Percentiles rank a stretch among this genome's conserved stretches.
Evolutionary conservation across 371 early-diverging fungal genomes (phyloP).

Genomic region (Mortierella sp.): DNA sequence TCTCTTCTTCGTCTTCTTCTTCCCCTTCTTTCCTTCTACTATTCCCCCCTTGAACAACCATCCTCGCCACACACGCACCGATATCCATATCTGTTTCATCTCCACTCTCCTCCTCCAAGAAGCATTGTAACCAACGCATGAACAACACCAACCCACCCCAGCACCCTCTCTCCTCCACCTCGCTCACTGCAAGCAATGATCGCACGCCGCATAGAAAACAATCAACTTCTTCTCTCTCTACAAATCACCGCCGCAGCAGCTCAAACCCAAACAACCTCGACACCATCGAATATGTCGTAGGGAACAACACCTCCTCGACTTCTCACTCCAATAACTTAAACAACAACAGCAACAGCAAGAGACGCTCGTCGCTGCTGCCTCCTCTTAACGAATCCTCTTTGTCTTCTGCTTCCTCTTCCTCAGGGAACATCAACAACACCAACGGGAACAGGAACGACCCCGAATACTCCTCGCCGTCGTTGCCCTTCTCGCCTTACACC

Average conservation of each 20-base stretch:
- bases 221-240: neutral
- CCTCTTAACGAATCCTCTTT: neutral
- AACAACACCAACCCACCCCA: slow-evolving; percentile 27
- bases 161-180: slow-evolving; percentile 12
- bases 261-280: slow-evolving; percentile 5
- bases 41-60: neutral
- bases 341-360: neutral
- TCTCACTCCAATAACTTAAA: neutral
- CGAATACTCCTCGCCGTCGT: slow-evolving; percentile 16
- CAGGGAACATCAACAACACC: neutral
- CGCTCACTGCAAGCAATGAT: slow-evolving; percentile 10
- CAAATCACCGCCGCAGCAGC: slow-evolving; percentile 8
- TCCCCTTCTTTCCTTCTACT: neutral
- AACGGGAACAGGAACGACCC: slow-evolving; percentile 14
- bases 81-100: neutral
- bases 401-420: neutral
- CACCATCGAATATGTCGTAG: slow-evolving; percentile 14
- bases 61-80: too few species aligned
- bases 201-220: slow-evolving; percentile 3
- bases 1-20: neutral
- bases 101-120: neutral
- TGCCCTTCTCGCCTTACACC: slow-evolving; percentile 28
- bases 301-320: neutral
- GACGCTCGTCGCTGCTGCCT: neutral
- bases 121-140: slow-evolving; percentile 25